phyloP scores from a whole-genome alignment of 139 green algal genomes.

The Klebsormidium nitens region DNA sequence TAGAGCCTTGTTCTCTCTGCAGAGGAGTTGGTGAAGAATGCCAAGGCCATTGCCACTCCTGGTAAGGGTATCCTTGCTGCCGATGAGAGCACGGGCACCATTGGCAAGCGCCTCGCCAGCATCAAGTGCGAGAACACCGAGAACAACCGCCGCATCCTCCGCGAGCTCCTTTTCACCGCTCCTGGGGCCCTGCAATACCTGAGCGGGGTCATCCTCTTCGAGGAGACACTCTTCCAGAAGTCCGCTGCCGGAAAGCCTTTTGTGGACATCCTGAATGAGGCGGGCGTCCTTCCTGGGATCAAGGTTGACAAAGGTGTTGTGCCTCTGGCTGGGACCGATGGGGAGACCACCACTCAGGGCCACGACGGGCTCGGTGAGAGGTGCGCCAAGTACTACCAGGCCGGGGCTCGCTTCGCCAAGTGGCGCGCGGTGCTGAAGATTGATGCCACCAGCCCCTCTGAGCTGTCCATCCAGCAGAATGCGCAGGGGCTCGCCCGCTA shows the following conservation, averaged over 20 bases:
- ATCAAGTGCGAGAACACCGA: constrained; percentile 98
- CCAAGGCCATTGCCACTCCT: constrained; percentile 31
- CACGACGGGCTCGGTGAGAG: constrained; percentile 63
- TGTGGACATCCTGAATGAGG: constrained; percentile 53
- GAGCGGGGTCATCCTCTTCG: constrained; percentile 68
- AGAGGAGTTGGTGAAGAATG: constrained; percentile 34
- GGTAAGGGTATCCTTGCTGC: constrained; percentile 91
- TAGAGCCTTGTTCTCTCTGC: no score
- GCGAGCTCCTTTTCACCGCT: constrained; percentile 88
- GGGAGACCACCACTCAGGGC: constrained; percentile 82
- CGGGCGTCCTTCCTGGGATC: constrained; percentile 45
- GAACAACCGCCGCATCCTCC: constrained; percentile 86
- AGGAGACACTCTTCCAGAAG: constrained; percentile 89
- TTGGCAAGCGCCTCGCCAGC: constrained; percentile 88
- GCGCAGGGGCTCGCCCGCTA: constrained; percentile 83
- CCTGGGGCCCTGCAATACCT: constrained; percentile 58
- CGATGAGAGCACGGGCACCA: constrained; percentile 98
- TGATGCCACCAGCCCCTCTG: constrained; percentile 50
- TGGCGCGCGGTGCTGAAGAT: constrained; percentile 86
- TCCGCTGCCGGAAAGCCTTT: constrained; percentile 61
- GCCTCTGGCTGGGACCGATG: constrained; percentile 53
- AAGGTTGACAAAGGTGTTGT: constrained; percentile 69
- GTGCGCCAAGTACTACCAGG: constrained; percentile 69
- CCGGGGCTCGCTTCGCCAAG: constrained; percentile 88
- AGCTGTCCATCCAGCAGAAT: constrained; percentile 66